These are phyloP conservation scores for Salix exigua DNA, from an alignment of 345 rosid species.

Conservation along the genomic window DNA sequence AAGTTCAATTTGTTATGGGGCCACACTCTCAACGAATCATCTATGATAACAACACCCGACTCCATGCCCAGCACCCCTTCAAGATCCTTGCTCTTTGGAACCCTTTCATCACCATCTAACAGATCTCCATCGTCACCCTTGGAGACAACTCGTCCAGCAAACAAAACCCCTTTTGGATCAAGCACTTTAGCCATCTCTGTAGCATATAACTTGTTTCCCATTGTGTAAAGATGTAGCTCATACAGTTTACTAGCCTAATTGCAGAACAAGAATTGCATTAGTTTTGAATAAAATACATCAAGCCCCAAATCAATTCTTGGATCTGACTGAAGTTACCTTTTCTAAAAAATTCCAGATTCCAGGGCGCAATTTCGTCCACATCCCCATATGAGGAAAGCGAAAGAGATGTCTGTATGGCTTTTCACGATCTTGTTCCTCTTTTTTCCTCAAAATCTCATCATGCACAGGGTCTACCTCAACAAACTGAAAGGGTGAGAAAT, in stretches of 20 bases:
- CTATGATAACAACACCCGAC: conserved; percentile 88
- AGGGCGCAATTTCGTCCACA: conserved; percentile 99
- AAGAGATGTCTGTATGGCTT: conserved; percentile 79
- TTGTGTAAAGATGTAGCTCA: conserved; percentile 95
- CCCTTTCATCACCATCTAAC: conserved; percentile 79
- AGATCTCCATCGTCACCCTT: conserved; percentile 94
- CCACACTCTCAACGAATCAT: conserved; percentile 97
- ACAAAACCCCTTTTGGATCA: conserved; percentile 79
- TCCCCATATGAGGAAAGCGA: conserved; percentile 90
- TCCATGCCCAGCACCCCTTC: conserved; percentile 99
- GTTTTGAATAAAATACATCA: conserved; percentile 1
- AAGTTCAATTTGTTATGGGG: conserved; percentile 88
- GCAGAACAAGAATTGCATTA: conserved; percentile 11
- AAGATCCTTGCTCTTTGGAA: conserved; percentile 91
- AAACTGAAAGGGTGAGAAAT: conserved; percentile 47
- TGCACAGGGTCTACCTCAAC: conserved; percentile 79
- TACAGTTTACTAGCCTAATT: conserved; percentile 80
- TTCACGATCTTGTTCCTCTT: conserved; percentile 95
- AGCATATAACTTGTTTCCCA: conserved; percentile 98
- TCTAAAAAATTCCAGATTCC: conserved; percentile 96
- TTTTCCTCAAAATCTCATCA: conserved; percentile 78
- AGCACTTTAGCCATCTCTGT: conserved; percentile 99
- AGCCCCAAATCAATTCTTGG: neutral
- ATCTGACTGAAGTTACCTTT: conserved; percentile 45
- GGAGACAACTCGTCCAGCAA: conserved; percentile 92